These are phyloP conservation scores for Globisporangium nunn DNA, from an alignment of 352 stramenopile genomes.

Conservation along the genomic window DNA sequence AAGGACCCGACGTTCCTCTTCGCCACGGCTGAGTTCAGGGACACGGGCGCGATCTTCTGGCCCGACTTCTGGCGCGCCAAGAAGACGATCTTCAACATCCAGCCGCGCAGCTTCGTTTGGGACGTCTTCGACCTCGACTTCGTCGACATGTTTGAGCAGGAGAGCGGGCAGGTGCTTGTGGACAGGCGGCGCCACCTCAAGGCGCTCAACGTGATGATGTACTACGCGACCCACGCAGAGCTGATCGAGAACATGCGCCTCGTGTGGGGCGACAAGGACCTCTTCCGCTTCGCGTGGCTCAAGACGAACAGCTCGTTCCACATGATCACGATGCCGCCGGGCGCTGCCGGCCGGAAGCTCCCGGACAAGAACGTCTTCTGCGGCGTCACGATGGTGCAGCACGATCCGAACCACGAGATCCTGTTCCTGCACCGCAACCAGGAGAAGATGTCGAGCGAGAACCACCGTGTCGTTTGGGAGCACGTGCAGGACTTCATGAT, in stretches of 20 bases:
- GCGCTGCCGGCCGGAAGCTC: constrained; percentile 35
- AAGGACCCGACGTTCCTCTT: constrained; percentile 65
- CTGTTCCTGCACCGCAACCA: constrained; percentile 65
- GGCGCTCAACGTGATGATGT: constrained; percentile 60
- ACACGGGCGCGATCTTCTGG: constrained; percentile 65
- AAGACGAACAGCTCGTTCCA: constrained; percentile 53
- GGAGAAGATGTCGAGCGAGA: constrained; percentile 50
- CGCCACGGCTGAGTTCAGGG: constrained; percentile 31
- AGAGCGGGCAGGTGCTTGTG: constrained; percentile 68
- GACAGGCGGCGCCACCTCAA: constrained; percentile 32
- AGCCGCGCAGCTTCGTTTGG: constrained; percentile 57
- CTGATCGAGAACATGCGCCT: constrained; percentile 43
- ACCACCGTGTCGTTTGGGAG: constrained; percentile 29
- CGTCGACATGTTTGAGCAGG: constrained; percentile 76
- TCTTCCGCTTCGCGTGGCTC: constrained; percentile 76
- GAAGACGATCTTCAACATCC: constrained; percentile 77
- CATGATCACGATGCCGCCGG: constrained; percentile 48
- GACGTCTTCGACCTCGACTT: constrained; percentile 46
- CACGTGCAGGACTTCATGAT: constrained; percentile 51
- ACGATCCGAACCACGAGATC: constrained; percentile 36
- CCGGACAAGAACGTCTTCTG: constrained; percentile 53
- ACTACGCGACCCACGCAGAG: constrained; percentile 38
- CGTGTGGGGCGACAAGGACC: constrained; percentile 72
- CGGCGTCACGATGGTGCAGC: constrained; percentile 65
- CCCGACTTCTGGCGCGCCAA: constrained; percentile 65